phyloP scores from a whole-genome alignment of 805 yeast species.

The Candida sphagnicola region DNA sequence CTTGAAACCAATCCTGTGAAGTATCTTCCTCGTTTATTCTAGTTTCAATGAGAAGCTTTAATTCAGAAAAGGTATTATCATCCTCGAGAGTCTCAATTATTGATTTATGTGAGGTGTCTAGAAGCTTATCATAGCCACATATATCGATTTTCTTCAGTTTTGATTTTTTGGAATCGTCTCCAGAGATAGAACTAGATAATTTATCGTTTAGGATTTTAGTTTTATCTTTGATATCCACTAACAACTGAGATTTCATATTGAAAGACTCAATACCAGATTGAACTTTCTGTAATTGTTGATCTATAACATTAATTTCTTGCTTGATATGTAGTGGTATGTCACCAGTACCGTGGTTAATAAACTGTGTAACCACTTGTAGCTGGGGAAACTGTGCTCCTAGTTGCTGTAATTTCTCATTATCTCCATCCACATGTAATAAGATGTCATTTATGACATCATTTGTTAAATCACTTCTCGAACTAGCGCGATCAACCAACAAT shows the following conservation, averaged over 20 bases:
- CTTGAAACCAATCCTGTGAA: constrained; percentile 12
- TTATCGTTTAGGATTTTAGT: constrained; percentile 36
- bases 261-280: constrained; percentile 10
- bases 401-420: constrained; percentile 16
- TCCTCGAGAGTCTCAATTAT: constrained; percentile 3
- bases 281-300: constrained; percentile 14
- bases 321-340: constrained; percentile 8
- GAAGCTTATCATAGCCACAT: constrained; percentile 47
- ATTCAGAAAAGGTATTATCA: constrained; percentile 7
- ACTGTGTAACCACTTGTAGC: constrained; percentile 26
- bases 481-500: constrained; percentile 14
- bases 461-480: constrained; percentile 10
- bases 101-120: constrained; percentile 8
- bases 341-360: constrained; percentile 13
- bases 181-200: constrained; percentile 11
- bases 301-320: constrained; percentile 8
- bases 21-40: constrained; percentile 10
- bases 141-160: constrained; percentile 41
- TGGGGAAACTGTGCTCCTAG: constrained; percentile 42
- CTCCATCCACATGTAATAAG: constrained; percentile 17
- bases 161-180: constrained; percentile 10
- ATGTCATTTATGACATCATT: constrained; percentile 19
- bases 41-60: constrained; percentile 14
- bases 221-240: constrained; percentile 31
- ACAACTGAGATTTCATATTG: constrained; percentile 15